These are phyloP conservation scores for Umbelopsis vinacea DNA, from an alignment of 192 early-diverging fungal species.

Conservation along the genomic window DNA sequence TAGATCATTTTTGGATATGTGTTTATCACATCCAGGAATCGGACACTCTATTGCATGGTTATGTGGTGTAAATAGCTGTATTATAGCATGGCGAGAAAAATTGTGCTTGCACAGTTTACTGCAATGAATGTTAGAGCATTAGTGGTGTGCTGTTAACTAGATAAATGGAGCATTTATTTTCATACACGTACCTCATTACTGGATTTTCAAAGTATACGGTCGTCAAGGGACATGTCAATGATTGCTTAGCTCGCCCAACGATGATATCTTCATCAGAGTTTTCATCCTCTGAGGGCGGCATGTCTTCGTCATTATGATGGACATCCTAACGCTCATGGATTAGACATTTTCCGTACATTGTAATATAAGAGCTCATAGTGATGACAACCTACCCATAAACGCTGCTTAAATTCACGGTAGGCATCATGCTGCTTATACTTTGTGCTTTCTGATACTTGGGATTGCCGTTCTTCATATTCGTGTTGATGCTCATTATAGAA, in stretches of 20 bases:
- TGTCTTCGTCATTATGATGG: conserved; percentile 33
- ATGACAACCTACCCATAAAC: conserved; percentile 33
- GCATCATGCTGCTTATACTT: conserved; percentile 29
- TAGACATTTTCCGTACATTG: background rate
- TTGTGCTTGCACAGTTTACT: conserved; percentile 35
- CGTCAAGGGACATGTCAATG: conserved; percentile 37
- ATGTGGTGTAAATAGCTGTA: conserved; percentile 1
- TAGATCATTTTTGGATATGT: conserved; percentile 4
- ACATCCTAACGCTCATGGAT: conserved; percentile 29
- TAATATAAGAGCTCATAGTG: background rate
- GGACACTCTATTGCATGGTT: conserved; percentile 22
- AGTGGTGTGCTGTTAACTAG: background rate
- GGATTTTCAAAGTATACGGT: conserved; percentile 36
- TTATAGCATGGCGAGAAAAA: conserved; percentile 34
- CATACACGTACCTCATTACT: conserved; percentile 32
- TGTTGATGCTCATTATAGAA: conserved; percentile 8
- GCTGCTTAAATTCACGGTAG: conserved; percentile 33
- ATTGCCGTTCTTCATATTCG: background rate
- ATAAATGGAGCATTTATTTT: background rate
- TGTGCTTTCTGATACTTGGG: background rate
- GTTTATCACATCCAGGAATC: conserved; percentile 31
- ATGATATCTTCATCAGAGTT: conserved; percentile 39
- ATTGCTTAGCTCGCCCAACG: conserved; percentile 26
- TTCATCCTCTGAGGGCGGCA: conserved; percentile 22
- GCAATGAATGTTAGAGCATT: background rate